A percentile compares a stretch with the other conserved stretches of the same genome.
These are phyloP conservation scores for Margaritispora aquatica DNA, from an alignment of 495 filamentous ascomycete genomes.

Conservation along the genomic window DNA sequence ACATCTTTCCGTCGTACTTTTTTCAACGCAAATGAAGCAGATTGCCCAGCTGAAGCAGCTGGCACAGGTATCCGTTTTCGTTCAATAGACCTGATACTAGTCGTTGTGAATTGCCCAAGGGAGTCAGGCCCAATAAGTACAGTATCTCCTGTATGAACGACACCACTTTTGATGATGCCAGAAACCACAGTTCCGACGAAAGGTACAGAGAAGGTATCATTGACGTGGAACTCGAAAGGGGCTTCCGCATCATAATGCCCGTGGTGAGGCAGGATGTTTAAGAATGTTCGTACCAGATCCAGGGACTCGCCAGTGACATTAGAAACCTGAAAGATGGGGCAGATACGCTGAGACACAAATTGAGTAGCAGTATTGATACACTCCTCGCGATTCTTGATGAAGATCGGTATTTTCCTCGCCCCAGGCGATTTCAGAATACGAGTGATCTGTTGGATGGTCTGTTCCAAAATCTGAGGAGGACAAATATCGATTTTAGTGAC, in stretches of 20 bases:
- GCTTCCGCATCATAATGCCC: slow-evolving; percentile 86
- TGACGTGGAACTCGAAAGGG: slow-evolving; percentile 92
- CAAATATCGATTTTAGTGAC: slow-evolving; percentile 99
- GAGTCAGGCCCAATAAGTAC: slow-evolving; percentile 89
- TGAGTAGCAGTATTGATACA: slow-evolving; percentile 94
- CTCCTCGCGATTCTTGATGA: slow-evolving; percentile 85
- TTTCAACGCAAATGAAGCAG: slow-evolving; percentile 84
- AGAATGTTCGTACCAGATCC: slow-evolving; percentile 72
- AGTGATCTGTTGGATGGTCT: slow-evolving; percentile 87
- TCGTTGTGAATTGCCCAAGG: slow-evolving; percentile 85
- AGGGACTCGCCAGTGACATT: slow-evolving; percentile 73
- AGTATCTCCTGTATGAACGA: slow-evolving; percentile 85
- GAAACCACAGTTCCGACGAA: slow-evolving; percentile 96
- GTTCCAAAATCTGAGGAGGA: slow-evolving; percentile 88
- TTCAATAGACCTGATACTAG: slow-evolving; percentile 88
- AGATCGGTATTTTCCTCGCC: slow-evolving; percentile 94
- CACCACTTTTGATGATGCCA: slow-evolving; percentile 81
- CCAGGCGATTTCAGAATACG: slow-evolving; percentile 91
- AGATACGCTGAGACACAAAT: slow-evolving; percentile 92
- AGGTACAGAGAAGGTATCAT: slow-evolving; percentile 98
- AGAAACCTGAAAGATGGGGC: slow-evolving; percentile 95
- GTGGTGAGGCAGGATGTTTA: slow-evolving; percentile 93
- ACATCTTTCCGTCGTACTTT: slow-evolving; percentile 87
- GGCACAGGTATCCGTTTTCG: slow-evolving; percentile 90
- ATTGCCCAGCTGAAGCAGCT: slow-evolving; percentile 85